Base-by-base conservation (phyloP, 2,329 filamentous ascomycete genomes). In the Helicocarpus griseus region DNA sequence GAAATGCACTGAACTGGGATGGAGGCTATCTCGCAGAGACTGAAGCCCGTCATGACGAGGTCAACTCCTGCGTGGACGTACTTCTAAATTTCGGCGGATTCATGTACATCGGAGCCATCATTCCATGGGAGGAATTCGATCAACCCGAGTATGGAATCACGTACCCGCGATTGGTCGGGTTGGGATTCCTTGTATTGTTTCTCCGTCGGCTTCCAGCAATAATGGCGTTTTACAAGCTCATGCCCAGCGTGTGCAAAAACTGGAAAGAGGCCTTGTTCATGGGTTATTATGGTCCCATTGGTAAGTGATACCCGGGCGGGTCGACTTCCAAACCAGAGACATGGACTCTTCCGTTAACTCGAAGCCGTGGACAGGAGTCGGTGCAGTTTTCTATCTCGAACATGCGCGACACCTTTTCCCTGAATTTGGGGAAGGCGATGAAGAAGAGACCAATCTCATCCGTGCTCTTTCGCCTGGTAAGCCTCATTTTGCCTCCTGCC, bases 181-280 rank as follows among this genome's bases (percentile, higher is more conserved):
- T 82, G 0, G 77, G 77, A 1, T 57, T 80, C 43, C 61, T 82
- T 14, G 69, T 81, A 1, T 63, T 81, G 6, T 29, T 76, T 5
- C 76, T 82, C 55, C 74, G 79, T 13, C 76, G 79, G 1, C 79
- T 82, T 26, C 79, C 79, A 0, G 73, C 78, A 2, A 73, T 81
- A 8, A 61, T 82, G 46, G 48, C 76, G 8, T 67, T 71, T 1
- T 82, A 81, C 62, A 78, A 76, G 56, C 65, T 78, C 5, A 79
- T 82, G 75, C 77, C 78, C 0, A 65, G 65, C 1, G 70, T 75
- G 0, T 72, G 75, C 51, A 71, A 71, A n/a, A 65, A 72, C 57
- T 80, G 74, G 70, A 77, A 76, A 56, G 79, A 82, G 53, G 79
- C 78, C 0, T 58, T 82, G 0, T 82, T 82, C 53, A 78, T 82